These are phyloP conservation scores for Morella rubra DNA, from an alignment of 306 rosid species.

Conservation along the genomic window DNA sequence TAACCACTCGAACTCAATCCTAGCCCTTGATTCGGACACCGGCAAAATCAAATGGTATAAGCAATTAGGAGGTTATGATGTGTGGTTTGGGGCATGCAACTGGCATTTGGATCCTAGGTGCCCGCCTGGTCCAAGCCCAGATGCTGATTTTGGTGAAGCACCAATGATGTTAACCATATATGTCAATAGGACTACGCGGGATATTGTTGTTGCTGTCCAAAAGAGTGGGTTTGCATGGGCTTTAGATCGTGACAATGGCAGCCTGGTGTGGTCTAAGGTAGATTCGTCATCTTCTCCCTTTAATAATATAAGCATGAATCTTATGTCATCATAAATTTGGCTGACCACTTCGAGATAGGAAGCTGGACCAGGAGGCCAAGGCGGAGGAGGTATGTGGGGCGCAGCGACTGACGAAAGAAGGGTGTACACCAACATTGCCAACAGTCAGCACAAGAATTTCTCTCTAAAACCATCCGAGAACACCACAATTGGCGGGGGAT, in stretches of 20 bases:
- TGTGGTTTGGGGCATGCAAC: constrained; percentile 53
- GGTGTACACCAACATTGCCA: constrained; percentile 58
- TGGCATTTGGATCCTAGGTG: constrained; percentile 42
- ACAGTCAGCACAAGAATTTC: constrained; percentile 39
- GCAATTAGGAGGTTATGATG: constrained; percentile 74
- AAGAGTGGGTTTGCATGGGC: constrained; percentile 76
- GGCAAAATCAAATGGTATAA: constrained; percentile 55
- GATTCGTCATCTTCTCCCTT: background rate
- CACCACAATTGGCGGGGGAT: constrained; percentile 47
- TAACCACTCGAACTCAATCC: constrained; percentile 53
- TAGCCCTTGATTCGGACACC: constrained; percentile 58
- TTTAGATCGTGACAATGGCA: constrained; percentile 51
- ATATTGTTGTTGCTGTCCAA: constrained; percentile 58
- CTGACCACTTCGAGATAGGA: constrained; percentile 27
- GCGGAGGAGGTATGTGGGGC: constrained; percentile 64
- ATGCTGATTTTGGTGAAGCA: constrained; percentile 64
- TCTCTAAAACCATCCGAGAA: constrained; percentile 44
- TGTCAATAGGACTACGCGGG: constrained; percentile 34
- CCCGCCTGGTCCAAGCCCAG: constrained; percentile 52
- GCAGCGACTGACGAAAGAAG: constrained; percentile 58
- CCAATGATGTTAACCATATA: constrained; percentile 50
- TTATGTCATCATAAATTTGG: background rate
- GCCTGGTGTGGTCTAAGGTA: constrained; percentile 43
- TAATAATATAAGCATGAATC: background rate
- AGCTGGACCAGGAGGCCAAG: constrained; percentile 56